Base-by-base conservation (phyloP, 108 stramenopile species). In the Fragilaria crotonensis region DNA sequence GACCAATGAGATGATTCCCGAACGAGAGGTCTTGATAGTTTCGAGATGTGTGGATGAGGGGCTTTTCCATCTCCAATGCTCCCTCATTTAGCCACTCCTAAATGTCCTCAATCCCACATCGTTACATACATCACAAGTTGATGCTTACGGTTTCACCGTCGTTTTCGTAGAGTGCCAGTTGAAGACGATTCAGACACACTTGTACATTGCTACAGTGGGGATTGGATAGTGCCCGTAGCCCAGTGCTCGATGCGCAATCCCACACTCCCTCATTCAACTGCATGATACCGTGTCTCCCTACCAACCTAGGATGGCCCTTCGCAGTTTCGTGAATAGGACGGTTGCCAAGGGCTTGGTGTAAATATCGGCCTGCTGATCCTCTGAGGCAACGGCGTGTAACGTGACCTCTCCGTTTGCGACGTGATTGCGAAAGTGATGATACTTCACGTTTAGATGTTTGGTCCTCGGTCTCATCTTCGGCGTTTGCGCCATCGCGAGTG, bases 401-500 rank as follows among this genome's bases (percentile, higher is more conserved):
- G 56, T 30, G 30, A 68, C 61, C 52, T 33, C 25, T 4, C 47
- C 47, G 14, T 21, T 25, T 5, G 11, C 28, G 7, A 60, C 46
- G 33, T 63, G 21, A 1, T 31, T 9, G 1, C 62, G 18, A 29
- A 63, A 63, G 25, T 54, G 53, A 25, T 63, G 62, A 25, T 44
- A 41, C 18, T 54, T 36, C 9, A 54, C 52, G 25, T 19, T 17
- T 1, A 54, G 25, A 20, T 63, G 62, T 30, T 63, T 63, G 36
- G 52, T 63, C 17, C 54, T 25, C 2, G 61, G 51, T 3, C 30
- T 21, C 51, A 62, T 30, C 30, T 52, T 52, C 20, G 3, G 30
- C 14, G 19, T 11, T 4, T 53, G 28, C 17, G 30, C 30, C 14
- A 62, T 28, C 30, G 52, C 51, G 30, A 62, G 49, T 21, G 30